phyloP scores from a whole-genome alignment of 2,329 filamentous ascomycete genomes.

The Trichoderma arundinaceum region DNA sequence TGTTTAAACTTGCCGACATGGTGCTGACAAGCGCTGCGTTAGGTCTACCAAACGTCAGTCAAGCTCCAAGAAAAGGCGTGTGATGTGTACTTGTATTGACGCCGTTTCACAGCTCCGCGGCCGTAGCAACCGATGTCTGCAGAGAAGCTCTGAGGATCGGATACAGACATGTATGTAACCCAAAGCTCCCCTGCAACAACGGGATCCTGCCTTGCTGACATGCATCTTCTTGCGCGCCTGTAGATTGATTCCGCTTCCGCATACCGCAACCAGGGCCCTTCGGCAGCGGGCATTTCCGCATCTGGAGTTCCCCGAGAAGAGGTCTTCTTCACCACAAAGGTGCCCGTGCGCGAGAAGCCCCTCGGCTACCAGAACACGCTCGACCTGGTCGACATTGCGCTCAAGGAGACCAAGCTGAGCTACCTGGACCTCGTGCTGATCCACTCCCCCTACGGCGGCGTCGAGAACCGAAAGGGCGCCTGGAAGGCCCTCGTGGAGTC shows the following conservation, averaged over 20 bases:
- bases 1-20: not conserved
- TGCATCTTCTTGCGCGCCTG: no score
- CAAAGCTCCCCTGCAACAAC: not conserved
- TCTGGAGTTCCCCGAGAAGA: slow-evolving; percentile 52
- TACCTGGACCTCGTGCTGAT: slow-evolving; percentile 73
- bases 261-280: slow-evolving; percentile 58
- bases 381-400: slow-evolving; percentile 65
- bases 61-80: not conserved
- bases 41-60: slow-evolving; percentile 61
- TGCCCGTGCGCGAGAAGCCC: slow-evolving; percentile 49
- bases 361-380: slow-evolving; percentile 67
- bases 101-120: slow-evolving; percentile 38
- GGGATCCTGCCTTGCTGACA: no score
- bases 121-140: slow-evolving; percentile 45
- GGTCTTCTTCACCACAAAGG: slow-evolving; percentile 63
- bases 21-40: slow-evolving; percentile 17
- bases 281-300: slow-evolving; percentile 52
- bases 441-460: slow-evolving; percentile 65
- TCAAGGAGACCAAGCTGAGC: slow-evolving; percentile 65
- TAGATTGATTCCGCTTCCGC: slow-evolving; percentile 60
- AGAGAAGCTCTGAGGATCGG: slow-evolving; percentile 56
- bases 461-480: slow-evolving; percentile 60
- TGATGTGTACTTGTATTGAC: slow-evolving; percentile 22
- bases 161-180: slow-evolving; percentile 57
- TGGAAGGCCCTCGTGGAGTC: slow-evolving; percentile 69